Conservation (phyloP, 1,284 basidiomycete species). For the Pulchroboletus neoregius region DNA sequence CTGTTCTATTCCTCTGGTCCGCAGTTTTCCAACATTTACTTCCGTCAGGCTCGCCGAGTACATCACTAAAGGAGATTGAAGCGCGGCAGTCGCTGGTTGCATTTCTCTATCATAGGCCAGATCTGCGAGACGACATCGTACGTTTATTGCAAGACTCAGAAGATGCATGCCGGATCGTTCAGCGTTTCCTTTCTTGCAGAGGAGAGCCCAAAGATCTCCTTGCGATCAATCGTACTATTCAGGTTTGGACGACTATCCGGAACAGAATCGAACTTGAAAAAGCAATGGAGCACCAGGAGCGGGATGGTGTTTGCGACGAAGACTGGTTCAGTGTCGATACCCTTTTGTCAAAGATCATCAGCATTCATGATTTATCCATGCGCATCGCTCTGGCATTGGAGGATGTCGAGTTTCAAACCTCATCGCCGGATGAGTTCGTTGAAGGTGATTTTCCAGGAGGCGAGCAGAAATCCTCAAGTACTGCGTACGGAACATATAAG, state of each 20-base stretch:
- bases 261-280: conserved; percentile 53
- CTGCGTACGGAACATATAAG: conserved; percentile 27
- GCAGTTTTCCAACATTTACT: conserved; percentile 9
- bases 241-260: conserved; percentile 52
- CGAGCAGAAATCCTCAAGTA: conserved; percentile 16
- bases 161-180: conserved; percentile 76
- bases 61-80: conserved; percentile 69
- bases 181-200: conserved; percentile 70
- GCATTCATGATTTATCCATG: conserved; percentile 53
- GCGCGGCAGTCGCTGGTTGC: conserved; percentile 78
- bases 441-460: conserved; percentile 25
- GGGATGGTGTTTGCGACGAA: conserved; percentile 25
- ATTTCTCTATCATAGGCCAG: conserved; percentile 61
- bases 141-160: conserved; percentile 57
- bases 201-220: conserved; percentile 68
- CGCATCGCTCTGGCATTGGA: conserved; percentile 61
- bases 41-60: conserved; percentile 76
- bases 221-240: conserved; percentile 59
- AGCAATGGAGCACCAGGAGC: conserved; percentile 45
- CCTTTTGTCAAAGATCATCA: conserved; percentile 53
- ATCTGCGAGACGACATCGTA: conserved; percentile 67
- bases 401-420: conserved; percentile 22
- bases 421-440: conserved; percentile 19
- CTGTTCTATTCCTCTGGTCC: background rate
- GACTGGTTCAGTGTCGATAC: conserved; percentile 56